Percentiles rank a stretch among this genome's conserved stretches.
phyloP scores from a whole-genome alignment of 2,329 filamentous ascomycete species.

The Penicillium sp. region DNA sequence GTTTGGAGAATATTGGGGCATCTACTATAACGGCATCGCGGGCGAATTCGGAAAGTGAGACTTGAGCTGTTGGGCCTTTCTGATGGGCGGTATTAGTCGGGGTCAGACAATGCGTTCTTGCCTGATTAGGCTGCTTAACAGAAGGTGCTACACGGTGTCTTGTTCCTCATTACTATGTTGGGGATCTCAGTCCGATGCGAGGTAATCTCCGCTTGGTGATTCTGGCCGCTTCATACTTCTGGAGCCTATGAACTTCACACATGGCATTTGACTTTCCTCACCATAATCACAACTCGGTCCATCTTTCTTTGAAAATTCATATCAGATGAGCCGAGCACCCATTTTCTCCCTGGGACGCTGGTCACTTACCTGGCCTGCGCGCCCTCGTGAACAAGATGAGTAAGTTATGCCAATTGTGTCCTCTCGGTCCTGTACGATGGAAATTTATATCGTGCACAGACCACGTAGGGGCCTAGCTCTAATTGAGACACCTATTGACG shows the following conservation, averaged over 20 bases:
- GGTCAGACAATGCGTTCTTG: neutral
- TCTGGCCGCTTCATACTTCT: neutral
- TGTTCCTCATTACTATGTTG: neutral
- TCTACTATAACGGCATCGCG: constrained; percentile 33
- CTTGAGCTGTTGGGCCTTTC: constrained; percentile 1
- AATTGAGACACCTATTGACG: constrained; percentile 42
- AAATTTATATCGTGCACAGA: constrained; percentile 15
- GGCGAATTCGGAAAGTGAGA: constrained; percentile 32
- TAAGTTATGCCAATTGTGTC: constrained; percentile 26
- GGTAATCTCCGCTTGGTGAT: neutral
- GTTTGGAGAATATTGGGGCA: constrained; percentile 45
- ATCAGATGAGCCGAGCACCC: constrained; percentile 34
- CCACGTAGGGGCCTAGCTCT: constrained; percentile 33
- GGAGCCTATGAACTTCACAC: neutral
- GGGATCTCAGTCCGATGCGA: neutral
- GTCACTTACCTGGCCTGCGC: constrained; percentile 25
- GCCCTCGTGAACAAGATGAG: constrained; percentile 22
- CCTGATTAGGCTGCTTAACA: neutral
- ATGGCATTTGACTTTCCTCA: neutral
- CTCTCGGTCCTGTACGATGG: constrained; percentile 1
- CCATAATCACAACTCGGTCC: neutral
- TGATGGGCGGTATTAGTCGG: neutral
- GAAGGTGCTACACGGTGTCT: constrained; percentile 10
- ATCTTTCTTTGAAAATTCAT: constrained; percentile 12
- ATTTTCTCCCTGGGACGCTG: constrained; percentile 39